A percentile compares a stretch with the other conserved stretches of the same genome.
Evolutionary conservation across 2,329 filamentous ascomycete genomes (phyloP).

Genomic region (Alternaria arborescens): DNA sequence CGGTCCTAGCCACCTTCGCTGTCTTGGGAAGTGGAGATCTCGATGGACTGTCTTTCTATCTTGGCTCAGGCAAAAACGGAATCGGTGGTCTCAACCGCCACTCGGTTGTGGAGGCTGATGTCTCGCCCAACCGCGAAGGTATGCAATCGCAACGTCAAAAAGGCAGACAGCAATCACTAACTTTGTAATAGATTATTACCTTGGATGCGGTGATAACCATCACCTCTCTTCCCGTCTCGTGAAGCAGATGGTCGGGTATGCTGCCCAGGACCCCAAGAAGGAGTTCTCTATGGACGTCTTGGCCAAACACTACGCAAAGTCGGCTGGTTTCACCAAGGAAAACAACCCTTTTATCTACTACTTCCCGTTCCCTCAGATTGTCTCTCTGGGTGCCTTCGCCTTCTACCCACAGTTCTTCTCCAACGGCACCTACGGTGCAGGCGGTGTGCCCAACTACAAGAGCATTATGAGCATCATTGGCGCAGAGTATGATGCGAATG

Average conservation of each 20-base stretch:
- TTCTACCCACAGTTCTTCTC: no score
- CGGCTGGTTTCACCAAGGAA: no score
- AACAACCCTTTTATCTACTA: no score
- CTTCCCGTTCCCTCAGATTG: no score
- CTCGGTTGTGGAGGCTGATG: no score
- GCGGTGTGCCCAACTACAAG: constrained; percentile 45
- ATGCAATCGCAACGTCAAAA: no score
- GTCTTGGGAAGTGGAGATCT: constrained; percentile 33
- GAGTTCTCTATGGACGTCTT: constrained; percentile 41
- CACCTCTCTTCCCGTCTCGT: constrained; percentile 45
- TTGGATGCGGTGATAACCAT: constrained; percentile 53
- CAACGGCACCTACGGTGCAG: constrained; percentile 48
- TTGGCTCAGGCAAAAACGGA: constrained; percentile 16
- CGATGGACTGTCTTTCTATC: constrained; percentile 30
- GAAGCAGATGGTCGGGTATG: constrained; percentile 24
- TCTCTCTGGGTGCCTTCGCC: no score
- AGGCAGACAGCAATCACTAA: no score
- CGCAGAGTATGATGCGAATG: constrained; percentile 53
- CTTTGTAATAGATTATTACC: constrained; percentile 13
- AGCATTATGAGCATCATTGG: constrained; percentile 58
- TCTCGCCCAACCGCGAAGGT: no score
- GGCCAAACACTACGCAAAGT: constrained; percentile 19
- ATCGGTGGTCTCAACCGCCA: no score
- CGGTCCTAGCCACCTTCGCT: constrained; percentile 42
- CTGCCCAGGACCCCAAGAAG: constrained; percentile 28